A percentile compares a stretch with the other conserved stretches of the same genome.
Conservation (phyloP, 768 basidiomycete species). For the Suillus bovinus region DNA sequence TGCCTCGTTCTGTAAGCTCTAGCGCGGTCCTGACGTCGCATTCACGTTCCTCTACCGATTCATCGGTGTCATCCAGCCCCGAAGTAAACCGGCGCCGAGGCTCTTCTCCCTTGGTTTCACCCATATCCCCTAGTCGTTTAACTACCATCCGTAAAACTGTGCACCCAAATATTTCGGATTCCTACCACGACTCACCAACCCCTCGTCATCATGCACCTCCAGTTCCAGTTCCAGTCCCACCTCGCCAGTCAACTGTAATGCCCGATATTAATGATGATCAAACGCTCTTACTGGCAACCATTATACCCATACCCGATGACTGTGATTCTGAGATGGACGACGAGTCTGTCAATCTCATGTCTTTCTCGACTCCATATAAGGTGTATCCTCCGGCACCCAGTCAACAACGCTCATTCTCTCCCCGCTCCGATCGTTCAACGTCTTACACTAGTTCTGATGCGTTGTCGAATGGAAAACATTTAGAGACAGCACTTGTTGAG, state of each 20-base stretch:
- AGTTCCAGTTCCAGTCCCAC: slow-evolving; percentile 36
- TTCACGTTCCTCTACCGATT: slow-evolving; percentile 48
- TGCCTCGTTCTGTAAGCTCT: slow-evolving; percentile 47
- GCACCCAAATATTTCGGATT: slow-evolving; percentile 39
- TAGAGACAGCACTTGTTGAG: slow-evolving; percentile 60
- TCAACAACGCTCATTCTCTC: slow-evolving; percentile 51
- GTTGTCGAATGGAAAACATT: slow-evolving; percentile 50
- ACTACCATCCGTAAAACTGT: slow-evolving; percentile 41
- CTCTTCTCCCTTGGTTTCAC: slow-evolving; percentile 48
- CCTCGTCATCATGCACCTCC: slow-evolving; percentile 16
- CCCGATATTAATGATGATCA: slow-evolving; percentile 50
- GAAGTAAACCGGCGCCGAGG: slow-evolving; percentile 42
- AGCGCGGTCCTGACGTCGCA: slow-evolving; percentile 35
- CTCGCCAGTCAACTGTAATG: slow-evolving; percentile 45
- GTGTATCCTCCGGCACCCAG: slow-evolving; percentile 41
- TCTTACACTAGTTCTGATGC: slow-evolving; percentile 57
- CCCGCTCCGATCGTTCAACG: slow-evolving; percentile 51
- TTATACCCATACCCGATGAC: slow-evolving; percentile 75
- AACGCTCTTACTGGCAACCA: slow-evolving; percentile 67
- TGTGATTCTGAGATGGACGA: slow-evolving; percentile 68
- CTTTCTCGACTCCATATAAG: slow-evolving; percentile 71
- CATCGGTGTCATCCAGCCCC: slow-evolving; percentile 23
- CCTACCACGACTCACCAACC: slow-evolving; percentile 27
- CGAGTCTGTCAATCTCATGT: slow-evolving; percentile 59
- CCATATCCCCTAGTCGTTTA: slow-evolving; percentile 31